phyloP scores from a whole-genome alignment of 1,284 basidiomycete genomes.

The Ceratobasidium sp. region DNA sequence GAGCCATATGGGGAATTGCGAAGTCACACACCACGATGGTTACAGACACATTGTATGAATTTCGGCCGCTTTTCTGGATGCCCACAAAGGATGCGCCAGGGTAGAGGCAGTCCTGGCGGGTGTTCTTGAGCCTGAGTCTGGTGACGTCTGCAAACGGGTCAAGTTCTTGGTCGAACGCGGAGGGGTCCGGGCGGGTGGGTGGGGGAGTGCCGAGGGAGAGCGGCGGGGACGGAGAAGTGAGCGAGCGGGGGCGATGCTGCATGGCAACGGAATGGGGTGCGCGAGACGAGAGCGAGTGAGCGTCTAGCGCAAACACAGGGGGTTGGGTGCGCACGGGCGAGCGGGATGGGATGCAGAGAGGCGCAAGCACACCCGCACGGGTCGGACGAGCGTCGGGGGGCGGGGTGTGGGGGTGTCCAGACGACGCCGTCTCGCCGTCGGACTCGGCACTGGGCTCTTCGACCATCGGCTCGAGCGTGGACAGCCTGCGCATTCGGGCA shows the following conservation, averaged over 20 bases:
- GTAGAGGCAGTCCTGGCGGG: slow-evolving; percentile 81
- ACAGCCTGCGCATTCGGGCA: slow-evolving; percentile 19
- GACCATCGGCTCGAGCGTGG: slow-evolving; percentile 29
- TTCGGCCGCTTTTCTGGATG: slow-evolving; percentile 84
- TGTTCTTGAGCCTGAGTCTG: slow-evolving; percentile 74
- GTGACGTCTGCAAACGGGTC: slow-evolving; percentile 79
- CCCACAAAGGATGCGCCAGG: slow-evolving; percentile 82
- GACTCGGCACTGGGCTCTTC: slow-evolving; percentile 34
- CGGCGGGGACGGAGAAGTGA: slow-evolving; percentile 46
- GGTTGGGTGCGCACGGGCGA: slow-evolving; percentile 18
- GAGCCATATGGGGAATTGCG: slow-evolving; percentile 44
- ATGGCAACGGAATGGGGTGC: slow-evolving; percentile 38
- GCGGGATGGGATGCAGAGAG: slow-evolving; percentile 6
- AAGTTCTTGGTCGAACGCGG: slow-evolving; percentile 49
- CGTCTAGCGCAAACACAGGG: not conserved
- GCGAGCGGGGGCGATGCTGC: slow-evolving; percentile 44
- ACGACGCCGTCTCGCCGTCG: slow-evolving; percentile 6
- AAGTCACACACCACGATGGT: slow-evolving; percentile 73
- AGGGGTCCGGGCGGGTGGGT: slow-evolving; percentile 45
- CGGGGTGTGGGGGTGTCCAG: not conserved
- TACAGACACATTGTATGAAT: slow-evolving; percentile 86
- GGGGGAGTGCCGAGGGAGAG: slow-evolving; percentile 41
- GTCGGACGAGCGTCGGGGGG: slow-evolving; percentile 2
- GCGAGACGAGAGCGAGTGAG: slow-evolving; percentile 8
- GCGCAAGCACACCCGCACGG: not conserved